These are phyloP conservation scores for Suillus occidentalis DNA, from an alignment of 768 basidiomycete genomes.

Conservation along the genomic window DNA sequence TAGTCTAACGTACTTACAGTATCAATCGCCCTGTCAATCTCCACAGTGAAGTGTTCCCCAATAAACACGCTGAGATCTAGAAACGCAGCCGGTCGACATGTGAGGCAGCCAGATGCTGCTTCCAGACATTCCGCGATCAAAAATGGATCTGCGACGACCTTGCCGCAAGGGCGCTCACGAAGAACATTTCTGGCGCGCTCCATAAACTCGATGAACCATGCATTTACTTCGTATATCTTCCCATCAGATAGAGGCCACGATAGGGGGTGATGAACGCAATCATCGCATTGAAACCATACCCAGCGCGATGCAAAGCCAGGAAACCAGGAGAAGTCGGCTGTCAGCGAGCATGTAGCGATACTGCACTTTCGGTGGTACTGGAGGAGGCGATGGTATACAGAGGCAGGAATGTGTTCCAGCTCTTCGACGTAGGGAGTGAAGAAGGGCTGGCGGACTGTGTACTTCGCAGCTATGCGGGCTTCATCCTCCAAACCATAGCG, in stretches of 20 bases:
- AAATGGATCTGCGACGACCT: conserved; percentile 30
- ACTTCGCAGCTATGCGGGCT: conserved; percentile 34
- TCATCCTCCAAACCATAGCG: conserved; percentile 36
- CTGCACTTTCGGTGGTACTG: conserved; percentile 38
- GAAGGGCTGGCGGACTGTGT: conserved; percentile 37
- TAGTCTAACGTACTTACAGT: conserved; percentile 15
- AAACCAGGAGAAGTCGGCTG: conserved; percentile 38
- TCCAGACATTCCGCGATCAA: conserved; percentile 33
- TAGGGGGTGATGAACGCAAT: conserved; percentile 33
- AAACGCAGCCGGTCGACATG: conserved; percentile 31
- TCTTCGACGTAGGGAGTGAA: conserved; percentile 36
- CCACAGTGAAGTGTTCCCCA: conserved; percentile 28
- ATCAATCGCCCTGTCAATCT: conserved; percentile 31
- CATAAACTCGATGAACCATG: conserved; percentile 37
- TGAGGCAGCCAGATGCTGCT: conserved; percentile 26
- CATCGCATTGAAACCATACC: conserved; percentile 41
- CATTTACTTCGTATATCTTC: conserved; percentile 36
- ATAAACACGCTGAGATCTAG: conserved; percentile 34
- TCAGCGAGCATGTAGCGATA: conserved; percentile 29
- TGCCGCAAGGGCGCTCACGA: conserved; percentile 31
- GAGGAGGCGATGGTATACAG: conserved; percentile 35
- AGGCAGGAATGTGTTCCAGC: conserved; percentile 38
- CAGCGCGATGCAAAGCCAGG: conserved; percentile 36
- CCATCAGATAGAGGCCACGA: conserved; percentile 36
- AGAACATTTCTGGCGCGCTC: conserved; percentile 31